A percentile compares a stretch with the other conserved stretches of the same genome.
phyloP scores from a whole-genome alignment of 2,329 filamentous ascomycete genomes.

The Corinectria fuckeliana region DNA sequence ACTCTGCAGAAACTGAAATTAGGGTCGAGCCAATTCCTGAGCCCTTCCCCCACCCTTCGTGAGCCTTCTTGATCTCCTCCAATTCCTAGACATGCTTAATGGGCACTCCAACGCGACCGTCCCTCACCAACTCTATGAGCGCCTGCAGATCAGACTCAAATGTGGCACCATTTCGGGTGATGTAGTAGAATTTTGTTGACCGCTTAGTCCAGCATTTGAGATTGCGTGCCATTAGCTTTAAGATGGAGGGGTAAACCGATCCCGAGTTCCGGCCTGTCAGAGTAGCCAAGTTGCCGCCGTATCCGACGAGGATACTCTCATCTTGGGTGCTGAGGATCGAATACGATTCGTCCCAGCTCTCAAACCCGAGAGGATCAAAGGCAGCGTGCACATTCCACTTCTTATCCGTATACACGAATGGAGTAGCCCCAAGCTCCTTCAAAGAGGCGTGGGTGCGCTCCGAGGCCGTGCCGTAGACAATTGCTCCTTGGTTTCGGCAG shows the following conservation, averaged over 20 bases:
- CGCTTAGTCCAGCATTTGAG: slow-evolving; percentile 35
- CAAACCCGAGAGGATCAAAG: slow-evolving; percentile 57
- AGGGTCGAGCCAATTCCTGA: not conserved
- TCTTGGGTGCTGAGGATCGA: slow-evolving; percentile 46
- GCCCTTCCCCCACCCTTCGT: slow-evolving; percentile 41
- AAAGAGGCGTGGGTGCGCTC: slow-evolving; percentile 52
- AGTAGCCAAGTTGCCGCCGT: slow-evolving; percentile 44
- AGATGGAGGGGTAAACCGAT: slow-evolving; percentile 39
- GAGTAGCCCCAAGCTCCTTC: slow-evolving; percentile 45
- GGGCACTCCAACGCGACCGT: slow-evolving; percentile 42
- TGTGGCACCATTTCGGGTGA: slow-evolving; percentile 42
- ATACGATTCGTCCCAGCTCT: slow-evolving; percentile 58
- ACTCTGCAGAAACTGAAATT: too few species aligned
- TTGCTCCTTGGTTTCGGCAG: slow-evolving; percentile 51
- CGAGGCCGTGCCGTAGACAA: slow-evolving; percentile 58
- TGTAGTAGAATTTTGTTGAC: slow-evolving; percentile 45
- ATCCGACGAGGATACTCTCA: slow-evolving; percentile 48
- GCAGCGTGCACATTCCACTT: slow-evolving; percentile 57
- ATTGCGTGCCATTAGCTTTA: slow-evolving; percentile 44
- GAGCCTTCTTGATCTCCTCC: slow-evolving; percentile 47
- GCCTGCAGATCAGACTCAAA: slow-evolving; percentile 41
- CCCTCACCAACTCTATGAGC: slow-evolving; percentile 40
- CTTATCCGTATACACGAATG: slow-evolving; percentile 57
- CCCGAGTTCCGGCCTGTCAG: slow-evolving; percentile 41
- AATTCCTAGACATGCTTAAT: slow-evolving; percentile 50